Evolutionary conservation across 208 protist genomes (phyloP), one percentile per base, ranked within the genome.

Genomic region (Wallacemonas rigidus): DNA sequence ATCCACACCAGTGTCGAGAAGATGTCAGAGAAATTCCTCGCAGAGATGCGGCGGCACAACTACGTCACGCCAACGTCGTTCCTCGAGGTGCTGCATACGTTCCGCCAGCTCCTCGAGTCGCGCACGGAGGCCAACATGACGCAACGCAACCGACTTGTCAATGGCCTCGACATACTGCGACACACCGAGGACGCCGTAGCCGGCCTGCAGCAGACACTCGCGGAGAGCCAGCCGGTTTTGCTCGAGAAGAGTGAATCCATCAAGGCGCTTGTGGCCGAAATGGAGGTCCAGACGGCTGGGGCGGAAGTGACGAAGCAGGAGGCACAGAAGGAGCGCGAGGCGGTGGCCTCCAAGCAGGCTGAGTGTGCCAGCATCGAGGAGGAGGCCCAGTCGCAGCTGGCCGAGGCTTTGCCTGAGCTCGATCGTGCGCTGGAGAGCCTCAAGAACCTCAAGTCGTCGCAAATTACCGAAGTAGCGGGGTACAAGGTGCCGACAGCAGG

Each of bases 51-150:
- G 40, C 93, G 99, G 5, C 83, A 99, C 81, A 99, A 98, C 83
- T 99, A 99, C 83, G 98, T 99, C 26, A 99, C 99, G 39, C 99
- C 99, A n/a, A 99, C 98, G 11, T 98, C 94, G 8, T 99, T 99
- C 85, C 86, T 99, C 3, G 98, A 99, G 78, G 71, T 99, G 73
- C 87, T 99, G 14, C 74, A 85, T 50, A 97, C 92, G 4, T 98
- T 99, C 75, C 78, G 87, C 35, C 69, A 63, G 9, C 61, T 99
- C 51, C 81, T 99, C 40, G 78, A 84, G 54, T 81, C 80, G 35
- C 89, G 98, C 74, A 91, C 87, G 40, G 87, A 89, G 61, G 90
- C 86, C 12, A 89, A 98, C 61, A 88, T 85, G 38, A 82, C 72
- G 15, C 89, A 83, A 12, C 88, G 94, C 67, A 81, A 93, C 55